These are phyloP conservation scores for Rickenella mellea DNA, from an alignment of 768 basidiomycete species.

Conservation along the genomic window DNA sequence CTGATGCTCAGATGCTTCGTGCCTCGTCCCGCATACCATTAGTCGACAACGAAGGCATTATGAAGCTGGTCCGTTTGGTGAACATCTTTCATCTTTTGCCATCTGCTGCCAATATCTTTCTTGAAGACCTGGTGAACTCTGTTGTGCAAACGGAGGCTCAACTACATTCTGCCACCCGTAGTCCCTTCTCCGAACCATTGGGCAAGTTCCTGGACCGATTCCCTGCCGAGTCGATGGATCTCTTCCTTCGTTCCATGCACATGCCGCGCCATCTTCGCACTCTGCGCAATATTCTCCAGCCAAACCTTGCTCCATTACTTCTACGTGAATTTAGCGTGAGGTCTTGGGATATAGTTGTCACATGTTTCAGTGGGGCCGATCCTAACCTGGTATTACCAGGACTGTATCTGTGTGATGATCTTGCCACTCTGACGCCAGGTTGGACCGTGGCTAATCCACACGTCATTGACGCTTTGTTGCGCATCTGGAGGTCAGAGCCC, in stretches of 20 bases:
- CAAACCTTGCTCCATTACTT: slow-evolving; percentile 67
- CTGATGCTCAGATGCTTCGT: slow-evolving; percentile 78
- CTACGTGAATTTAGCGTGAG: slow-evolving; percentile 58
- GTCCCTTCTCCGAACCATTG: slow-evolving; percentile 89
- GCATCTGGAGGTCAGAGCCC: slow-evolving; percentile 57
- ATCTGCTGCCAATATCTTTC: slow-evolving; percentile 84
- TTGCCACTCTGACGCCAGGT: slow-evolving; percentile 50
- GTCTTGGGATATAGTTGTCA: slow-evolving; percentile 41
- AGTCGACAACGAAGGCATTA: slow-evolving; percentile 83
- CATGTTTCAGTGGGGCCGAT: slow-evolving; percentile 43
- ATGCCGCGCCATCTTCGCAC: slow-evolving; percentile 77
- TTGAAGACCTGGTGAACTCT: slow-evolving; percentile 76
- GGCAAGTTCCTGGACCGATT: slow-evolving; percentile 90
- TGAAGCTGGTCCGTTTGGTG: slow-evolving; percentile 87
- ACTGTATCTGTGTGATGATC: slow-evolving; percentile 67
- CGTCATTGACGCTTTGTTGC: slow-evolving; percentile 62
- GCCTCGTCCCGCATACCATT: slow-evolving; percentile 73
- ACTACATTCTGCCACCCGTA: slow-evolving; percentile 82
- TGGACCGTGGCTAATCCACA: slow-evolving; percentile 67
- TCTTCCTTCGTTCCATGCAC: slow-evolving; percentile 72
- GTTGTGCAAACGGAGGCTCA: slow-evolving; percentile 89
- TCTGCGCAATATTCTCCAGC: slow-evolving; percentile 72
- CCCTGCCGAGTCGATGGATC: slow-evolving; percentile 74
- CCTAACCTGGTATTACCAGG: slow-evolving; percentile 51
- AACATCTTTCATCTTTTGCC: slow-evolving; percentile 97